A percentile compares a stretch with the other conserved stretches of the same genome.
phyloP scores from a whole-genome alignment of 106 monocot genomes.

The Hemerocallis citrina region DNA sequence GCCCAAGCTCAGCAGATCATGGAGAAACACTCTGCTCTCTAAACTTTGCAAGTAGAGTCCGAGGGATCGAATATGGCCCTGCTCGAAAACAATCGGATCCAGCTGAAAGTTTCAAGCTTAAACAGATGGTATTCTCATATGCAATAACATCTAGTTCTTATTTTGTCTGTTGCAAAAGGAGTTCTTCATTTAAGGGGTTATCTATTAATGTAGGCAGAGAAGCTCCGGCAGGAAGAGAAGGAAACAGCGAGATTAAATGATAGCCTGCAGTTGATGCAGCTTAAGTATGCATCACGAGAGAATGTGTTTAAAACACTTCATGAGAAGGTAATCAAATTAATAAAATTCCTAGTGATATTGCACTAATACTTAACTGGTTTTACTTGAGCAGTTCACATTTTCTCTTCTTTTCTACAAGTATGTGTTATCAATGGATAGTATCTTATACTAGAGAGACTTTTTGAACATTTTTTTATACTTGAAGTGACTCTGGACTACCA shows the following conservation, averaged over 20 bases:
- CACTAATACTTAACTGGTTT: not conserved
- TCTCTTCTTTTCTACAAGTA: too few relatives aligned
- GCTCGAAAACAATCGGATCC: slow-evolving; percentile 71
- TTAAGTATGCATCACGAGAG: slow-evolving; percentile 74
- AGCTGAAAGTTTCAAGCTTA: slow-evolving; percentile 69
- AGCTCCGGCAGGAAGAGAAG: slow-evolving; percentile 71
- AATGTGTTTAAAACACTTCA: slow-evolving; percentile 69
- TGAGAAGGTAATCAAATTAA: slow-evolving; percentile 86
- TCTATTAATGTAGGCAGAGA: slow-evolving; percentile 49
- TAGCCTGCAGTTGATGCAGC: slow-evolving; percentile 72
- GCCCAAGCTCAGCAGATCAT: slow-evolving; percentile 74
- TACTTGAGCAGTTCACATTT: too few relatives aligned
- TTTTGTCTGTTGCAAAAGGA: not conserved
- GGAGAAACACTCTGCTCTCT: slow-evolving; percentile 88
- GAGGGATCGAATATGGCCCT: slow-evolving; percentile 81
- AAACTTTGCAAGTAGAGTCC: slow-evolving; percentile 79
- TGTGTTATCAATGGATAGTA: too few relatives aligned
- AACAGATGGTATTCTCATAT: slow-evolving; percentile 65
- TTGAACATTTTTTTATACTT: too few relatives aligned
- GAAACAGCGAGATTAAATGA: slow-evolving; percentile 64
- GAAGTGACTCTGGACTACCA: too few relatives aligned
- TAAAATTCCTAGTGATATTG: too few relatives aligned
- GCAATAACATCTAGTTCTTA: not conserved
- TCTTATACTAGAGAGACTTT: too few relatives aligned
- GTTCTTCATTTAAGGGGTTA: not conserved